Evolutionary conservation across 345 rosid genomes (phyloP).

Genomic region (Melaleuca quinquenervia): DNA sequence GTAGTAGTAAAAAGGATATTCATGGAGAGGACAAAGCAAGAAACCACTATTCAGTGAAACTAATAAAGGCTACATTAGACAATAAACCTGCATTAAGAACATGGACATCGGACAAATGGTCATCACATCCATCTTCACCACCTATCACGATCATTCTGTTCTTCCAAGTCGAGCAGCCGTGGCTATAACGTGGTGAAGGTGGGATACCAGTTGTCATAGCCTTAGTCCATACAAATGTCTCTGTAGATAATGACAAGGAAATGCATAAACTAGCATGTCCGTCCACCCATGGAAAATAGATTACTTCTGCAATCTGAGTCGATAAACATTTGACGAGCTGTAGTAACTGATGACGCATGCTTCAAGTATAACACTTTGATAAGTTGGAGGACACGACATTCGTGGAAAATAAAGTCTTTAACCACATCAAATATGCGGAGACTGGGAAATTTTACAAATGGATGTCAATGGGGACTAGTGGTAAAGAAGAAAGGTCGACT

Average conservation of each 20-base stretch:
- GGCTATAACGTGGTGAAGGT: slow-evolving; percentile 93
- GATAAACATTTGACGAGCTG: neutral
- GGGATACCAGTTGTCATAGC: slow-evolving; percentile 64
- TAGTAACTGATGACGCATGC: neutral
- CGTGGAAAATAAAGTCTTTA: neutral
- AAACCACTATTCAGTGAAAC: neutral
- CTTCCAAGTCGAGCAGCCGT: slow-evolving; percentile 91
- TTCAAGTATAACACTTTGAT: neutral
- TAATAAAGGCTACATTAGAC: neutral
- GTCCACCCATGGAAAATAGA: neutral
- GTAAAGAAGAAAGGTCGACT: neutral
- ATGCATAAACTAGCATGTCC: neutral
- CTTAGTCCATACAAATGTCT: slow-evolving; percentile 82
- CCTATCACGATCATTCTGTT: slow-evolving; percentile 74
- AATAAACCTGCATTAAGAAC: slow-evolving; percentile 78
- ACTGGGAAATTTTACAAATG: no score
- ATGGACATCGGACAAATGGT: slow-evolving; percentile 83
- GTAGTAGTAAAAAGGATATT: neutral
- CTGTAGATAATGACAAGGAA: slow-evolving; percentile 23
- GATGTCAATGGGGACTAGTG: neutral
- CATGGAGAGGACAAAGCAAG: neutral
- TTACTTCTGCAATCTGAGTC: neutral
- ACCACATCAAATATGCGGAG: no score
- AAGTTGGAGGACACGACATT: neutral
- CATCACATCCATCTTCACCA: slow-evolving; percentile 89